phyloP scores from a whole-genome alignment of 1,284 basidiomycete species.

The Gastroboletus turbinatus region DNA sequence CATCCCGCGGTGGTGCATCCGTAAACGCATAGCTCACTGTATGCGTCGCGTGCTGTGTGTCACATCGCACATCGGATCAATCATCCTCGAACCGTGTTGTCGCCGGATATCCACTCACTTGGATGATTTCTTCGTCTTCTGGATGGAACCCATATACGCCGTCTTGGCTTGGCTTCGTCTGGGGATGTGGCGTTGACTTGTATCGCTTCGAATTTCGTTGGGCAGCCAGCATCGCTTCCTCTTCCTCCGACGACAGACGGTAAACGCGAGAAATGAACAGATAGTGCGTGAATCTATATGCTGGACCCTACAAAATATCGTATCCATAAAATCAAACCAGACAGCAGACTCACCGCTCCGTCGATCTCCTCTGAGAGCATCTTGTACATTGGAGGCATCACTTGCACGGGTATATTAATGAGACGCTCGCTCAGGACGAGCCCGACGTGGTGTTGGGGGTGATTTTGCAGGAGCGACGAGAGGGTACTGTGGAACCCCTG shows the following conservation, averaged over 20 bases:
- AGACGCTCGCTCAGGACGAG: constrained; percentile 84
- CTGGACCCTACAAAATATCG: constrained; percentile 49
- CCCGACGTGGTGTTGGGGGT: constrained; percentile 57
- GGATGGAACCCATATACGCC: constrained; percentile 79
- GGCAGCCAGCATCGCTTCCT: constrained; percentile 36
- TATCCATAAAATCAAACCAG: neutral
- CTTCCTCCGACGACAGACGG: constrained; percentile 61
- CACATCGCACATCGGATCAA: neutral
- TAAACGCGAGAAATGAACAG: constrained; percentile 78
- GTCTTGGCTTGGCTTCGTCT: constrained; percentile 37
- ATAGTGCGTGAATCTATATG: constrained; percentile 70
- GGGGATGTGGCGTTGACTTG: constrained; percentile 8
- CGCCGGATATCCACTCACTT: too few relatives aligned
- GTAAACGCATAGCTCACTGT: constrained; percentile 68
- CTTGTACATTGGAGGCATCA: constrained; percentile 85
- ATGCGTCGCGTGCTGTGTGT: constrained; percentile 57
- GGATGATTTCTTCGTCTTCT: constrained; percentile 76
- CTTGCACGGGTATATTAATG: constrained; percentile 90
- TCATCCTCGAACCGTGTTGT: too few relatives aligned
- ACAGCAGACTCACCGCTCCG: constrained; percentile 52
- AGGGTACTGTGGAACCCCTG: constrained; percentile 52
- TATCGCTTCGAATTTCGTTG: constrained; percentile 24
- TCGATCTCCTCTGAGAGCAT: constrained; percentile 84
- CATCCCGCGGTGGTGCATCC: constrained; percentile 54
- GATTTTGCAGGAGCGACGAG: constrained; percentile 38